Conservation (phyloP, 441 rosid genomes). For the Rhodomyrtus psidioides region DNA sequence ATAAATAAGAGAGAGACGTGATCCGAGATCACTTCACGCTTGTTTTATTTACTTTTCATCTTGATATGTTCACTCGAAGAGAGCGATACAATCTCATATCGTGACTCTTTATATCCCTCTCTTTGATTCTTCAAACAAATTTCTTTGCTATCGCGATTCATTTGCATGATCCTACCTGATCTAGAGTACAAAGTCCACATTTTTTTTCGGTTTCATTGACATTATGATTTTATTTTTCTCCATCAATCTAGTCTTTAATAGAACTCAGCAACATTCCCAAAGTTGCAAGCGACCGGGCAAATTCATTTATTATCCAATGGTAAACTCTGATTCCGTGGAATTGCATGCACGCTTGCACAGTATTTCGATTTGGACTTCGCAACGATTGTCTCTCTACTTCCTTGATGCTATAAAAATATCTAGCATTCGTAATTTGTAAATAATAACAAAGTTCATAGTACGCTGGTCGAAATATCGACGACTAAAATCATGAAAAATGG, state of each 20-base stretch:
- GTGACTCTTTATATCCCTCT: not conserved
- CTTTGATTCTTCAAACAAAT: not conserved
- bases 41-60: not conserved
- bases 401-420: not conserved
- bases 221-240: not conserved
- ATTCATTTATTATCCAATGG: not conserved
- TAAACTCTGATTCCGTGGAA: not conserved
- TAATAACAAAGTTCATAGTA: not conserved
- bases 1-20: too few relatives aligned
- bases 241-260: not conserved
- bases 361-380: not conserved
- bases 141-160: not conserved
- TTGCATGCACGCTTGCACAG: not conserved
- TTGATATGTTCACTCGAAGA: not conserved
- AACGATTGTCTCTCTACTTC: not conserved
- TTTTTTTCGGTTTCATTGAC: not conserved
- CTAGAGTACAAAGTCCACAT: too few relatives aligned
- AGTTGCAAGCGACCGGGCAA: not conserved
- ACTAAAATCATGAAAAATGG: not conserved
- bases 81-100: not conserved
- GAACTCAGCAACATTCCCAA: not conserved
- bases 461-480: accelerated
- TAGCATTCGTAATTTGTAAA: not conserved
- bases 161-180: too few relatives aligned
- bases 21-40: not conserved